Base-by-base conservation (phyloP, 202 grass and related monocot genomes). In the Tripidium arundinaceum region DNA sequence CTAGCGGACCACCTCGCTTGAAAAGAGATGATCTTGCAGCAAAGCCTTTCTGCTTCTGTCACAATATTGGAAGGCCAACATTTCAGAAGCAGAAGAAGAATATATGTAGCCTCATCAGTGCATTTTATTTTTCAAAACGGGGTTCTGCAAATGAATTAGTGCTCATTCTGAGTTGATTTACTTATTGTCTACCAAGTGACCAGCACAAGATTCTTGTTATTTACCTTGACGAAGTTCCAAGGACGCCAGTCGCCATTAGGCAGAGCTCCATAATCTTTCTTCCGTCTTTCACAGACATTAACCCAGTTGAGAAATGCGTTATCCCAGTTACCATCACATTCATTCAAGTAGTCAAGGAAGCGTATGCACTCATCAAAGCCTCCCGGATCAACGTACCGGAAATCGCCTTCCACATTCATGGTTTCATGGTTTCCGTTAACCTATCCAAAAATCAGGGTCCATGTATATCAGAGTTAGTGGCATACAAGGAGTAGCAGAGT, bases 381-480 rank as follows among this genome's bases (percentile, higher is more conserved):
- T 68, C 88, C 82, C 2, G 79, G 90, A 57, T 91, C 80, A 15
- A 83, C 84, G 16, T 86, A 98, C 60, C 96, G 93, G 72, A 91
- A 98, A 84, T 98, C 90, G 18, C 90, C 90, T 86, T 98, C 88
- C 39, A 95, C 75, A 76, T 98, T 98, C 92, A 98, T 95, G 2
- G 96, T 90, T 91, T 98, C 96, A 62, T 98, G 96, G 84, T 98
- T 98, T 41, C 96, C 96, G 21, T 90, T 98, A 28, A 98, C 74
- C 96, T 98, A 50, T 4, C 22, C 0, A 70, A 33, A 49, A 57
- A 28, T 4, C 0, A 36, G 68, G 21, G 1, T 1, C 10, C 41
- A 62, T 4, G 67, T 19, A 68, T 3, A 70, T 52, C 54, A 2
- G 36, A 2, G 38, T 1, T 12, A 52, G 34, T 70, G 54, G 31